Percentiles rank a stretch among this genome's conserved stretches.
phyloP scores from a whole-genome alignment of 495 filamentous ascomycete species.

The Ascodesmis nigricans region DNA sequence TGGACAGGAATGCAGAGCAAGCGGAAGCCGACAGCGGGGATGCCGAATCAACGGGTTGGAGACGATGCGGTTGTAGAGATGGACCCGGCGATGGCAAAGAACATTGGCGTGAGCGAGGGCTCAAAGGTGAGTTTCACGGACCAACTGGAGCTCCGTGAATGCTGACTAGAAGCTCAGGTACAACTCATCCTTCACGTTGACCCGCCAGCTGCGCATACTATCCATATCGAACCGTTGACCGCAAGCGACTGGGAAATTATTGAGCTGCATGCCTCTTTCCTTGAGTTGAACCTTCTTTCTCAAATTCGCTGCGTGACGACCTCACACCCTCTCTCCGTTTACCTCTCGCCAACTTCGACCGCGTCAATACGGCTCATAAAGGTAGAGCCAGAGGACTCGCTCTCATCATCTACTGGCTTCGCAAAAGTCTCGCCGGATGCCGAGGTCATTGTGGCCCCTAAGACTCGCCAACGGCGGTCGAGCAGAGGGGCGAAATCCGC shows the following conservation, averaged over 20 bases:
- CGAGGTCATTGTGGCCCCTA: constrained; percentile 91
- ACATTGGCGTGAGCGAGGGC: constrained; percentile 59
- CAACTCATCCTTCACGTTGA: constrained; percentile 58
- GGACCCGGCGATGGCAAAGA: constrained; percentile 68
- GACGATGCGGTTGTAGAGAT: constrained; percentile 48
- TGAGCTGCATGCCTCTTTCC: constrained; percentile 80
- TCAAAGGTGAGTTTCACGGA: constrained; percentile 43
- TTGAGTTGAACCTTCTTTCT: constrained; percentile 79
- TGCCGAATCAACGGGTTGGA: constrained; percentile 2
- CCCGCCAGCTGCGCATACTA: constrained; percentile 68
- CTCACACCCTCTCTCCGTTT: constrained; percentile 63
- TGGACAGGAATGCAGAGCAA: constrained; percentile 97
- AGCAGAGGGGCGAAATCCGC: constrained; percentile 35
- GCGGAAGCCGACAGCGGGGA: constrained; percentile 29
- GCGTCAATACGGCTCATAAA: constrained; percentile 45
- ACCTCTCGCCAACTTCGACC: constrained; percentile 86
- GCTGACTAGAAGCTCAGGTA: constrained; percentile 29
- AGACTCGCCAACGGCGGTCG: constrained; percentile 37
- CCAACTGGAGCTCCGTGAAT: background rate
- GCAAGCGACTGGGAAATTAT: constrained; percentile 98
- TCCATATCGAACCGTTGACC: constrained; percentile 89
- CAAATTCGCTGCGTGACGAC: constrained; percentile 68
- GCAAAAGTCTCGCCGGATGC: constrained; percentile 84
- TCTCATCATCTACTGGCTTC: constrained; percentile 40
- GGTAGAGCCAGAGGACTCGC: constrained; percentile 22